Percentiles rank a stretch among this genome's conserved stretches.
Evolutionary conservation across 2,329 filamentous ascomycete genomes (phyloP).

Genomic region (Coniochaeta hoffmannii): DNA sequence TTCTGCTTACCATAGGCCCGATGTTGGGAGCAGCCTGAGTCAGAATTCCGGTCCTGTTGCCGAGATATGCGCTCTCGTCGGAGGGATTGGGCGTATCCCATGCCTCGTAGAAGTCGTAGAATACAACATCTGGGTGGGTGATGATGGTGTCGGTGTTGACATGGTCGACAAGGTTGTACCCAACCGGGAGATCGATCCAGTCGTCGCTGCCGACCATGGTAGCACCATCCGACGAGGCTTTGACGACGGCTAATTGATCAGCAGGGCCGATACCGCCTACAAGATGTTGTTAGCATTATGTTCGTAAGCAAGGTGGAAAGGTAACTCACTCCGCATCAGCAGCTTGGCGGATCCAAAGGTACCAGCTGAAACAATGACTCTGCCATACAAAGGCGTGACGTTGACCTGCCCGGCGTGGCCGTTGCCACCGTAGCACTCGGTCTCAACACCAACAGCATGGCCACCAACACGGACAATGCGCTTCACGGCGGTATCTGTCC

Average conservation of each 20-base stretch:
- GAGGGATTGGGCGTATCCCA: conserved; percentile 39
- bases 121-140: conserved; percentile 36
- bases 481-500: conserved; percentile 58
- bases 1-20: conserved; percentile 37
- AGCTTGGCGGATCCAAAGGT: conserved; percentile 64
- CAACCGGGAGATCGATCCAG: conserved; percentile 54
- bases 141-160: conserved; percentile 41
- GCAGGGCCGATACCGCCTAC: conserved; percentile 53
- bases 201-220: conserved; percentile 40
- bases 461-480: conserved; percentile 57
- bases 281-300: neutral
- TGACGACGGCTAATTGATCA: conserved; percentile 48
- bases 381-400: conserved; percentile 49
- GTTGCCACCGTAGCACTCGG: conserved; percentile 45
- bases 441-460: conserved; percentile 59
- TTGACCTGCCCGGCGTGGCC: conserved; percentile 54
- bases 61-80: conserved; percentile 37
- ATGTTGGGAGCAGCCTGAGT: conserved; percentile 61
- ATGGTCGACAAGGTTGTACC: conserved; percentile 51
- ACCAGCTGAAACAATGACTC: conserved; percentile 61
- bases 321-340: conserved; percentile 48
- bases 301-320: neutral
- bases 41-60: conserved; percentile 49
- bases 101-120: conserved; percentile 60
- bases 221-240: conserved; percentile 39